phyloP scores from a whole-genome alignment of 768 basidiomycete genomes.

The Phlebiopsis gigantea region DNA sequence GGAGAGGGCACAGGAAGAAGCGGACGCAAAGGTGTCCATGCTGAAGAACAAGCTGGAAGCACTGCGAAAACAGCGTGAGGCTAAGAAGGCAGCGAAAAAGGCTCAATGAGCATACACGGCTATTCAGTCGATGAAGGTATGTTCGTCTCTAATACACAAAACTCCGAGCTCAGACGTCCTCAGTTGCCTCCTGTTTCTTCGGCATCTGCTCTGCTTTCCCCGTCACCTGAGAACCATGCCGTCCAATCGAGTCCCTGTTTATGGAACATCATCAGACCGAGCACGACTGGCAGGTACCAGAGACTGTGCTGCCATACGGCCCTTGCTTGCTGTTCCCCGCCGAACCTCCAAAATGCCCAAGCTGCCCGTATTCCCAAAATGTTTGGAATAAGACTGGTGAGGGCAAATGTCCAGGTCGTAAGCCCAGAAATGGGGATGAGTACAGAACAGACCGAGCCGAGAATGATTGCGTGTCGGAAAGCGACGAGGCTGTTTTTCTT shows the following conservation, averaged over 20 bases:
- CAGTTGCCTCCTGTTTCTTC: not conserved
- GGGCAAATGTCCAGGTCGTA: conserved; percentile 87
- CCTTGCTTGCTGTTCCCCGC: conserved; percentile 75
- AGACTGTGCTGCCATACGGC: conserved; percentile 74
- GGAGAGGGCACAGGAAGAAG: conserved; percentile 84
- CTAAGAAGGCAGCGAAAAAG: conserved; percentile 24
- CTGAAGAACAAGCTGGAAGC: conserved; percentile 65
- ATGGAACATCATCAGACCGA: conserved; percentile 93
- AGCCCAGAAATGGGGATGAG: conserved; percentile 85
- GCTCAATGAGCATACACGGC: not conserved
- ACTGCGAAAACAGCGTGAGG: conserved; percentile 43
- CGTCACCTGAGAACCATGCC: conserved; percentile 43
- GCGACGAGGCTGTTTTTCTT: conserved; percentile 79
- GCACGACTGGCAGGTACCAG: conserved; percentile 86
- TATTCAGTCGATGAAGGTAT: not conserved
- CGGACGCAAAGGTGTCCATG: conserved; percentile 64
- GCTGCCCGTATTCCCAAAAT: conserved; percentile 61
- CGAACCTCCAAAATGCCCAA: conserved; percentile 65
- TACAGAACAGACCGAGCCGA: conserved; percentile 73
- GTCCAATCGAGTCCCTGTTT: conserved; percentile 83
- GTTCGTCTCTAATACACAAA: not conserved
- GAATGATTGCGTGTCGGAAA: conserved; percentile 73
- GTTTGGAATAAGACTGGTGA: conserved; percentile 76
- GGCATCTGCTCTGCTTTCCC: conserved; percentile 2
- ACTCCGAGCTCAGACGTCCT: not conserved